Base-by-base conservation (phyloP, 805 yeast genomes). In the Wickerhamomyces subpelliculosus region DNA sequence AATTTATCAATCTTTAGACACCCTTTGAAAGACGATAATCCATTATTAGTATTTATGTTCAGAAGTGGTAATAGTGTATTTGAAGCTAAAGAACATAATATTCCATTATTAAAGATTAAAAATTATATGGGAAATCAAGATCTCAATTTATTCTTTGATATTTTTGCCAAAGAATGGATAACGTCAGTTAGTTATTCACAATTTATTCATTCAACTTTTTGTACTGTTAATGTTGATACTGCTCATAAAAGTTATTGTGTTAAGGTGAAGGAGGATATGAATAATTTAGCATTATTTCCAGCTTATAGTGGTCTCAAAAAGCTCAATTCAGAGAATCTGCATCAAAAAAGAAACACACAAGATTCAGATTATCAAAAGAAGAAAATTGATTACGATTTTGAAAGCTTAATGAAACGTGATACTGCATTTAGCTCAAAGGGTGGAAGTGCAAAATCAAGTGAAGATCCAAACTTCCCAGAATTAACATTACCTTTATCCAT, bases 151-250 rank as follows among this genome's bases (percentile, higher is more conserved):
- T 62, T 68, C 36, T 69, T 72, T 47, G 75, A 71, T 42, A 41
- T 46, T 1, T 58, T 72, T 47, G 70, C 74, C 0, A 46, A 49
- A 20, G 54, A 51, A 11, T 72, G 75, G 77, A 46, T 61, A 3
- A 48, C 52, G 18, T 54, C 52, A 8, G 41, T 61, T 11, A 52
- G 58, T 12, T 54, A 61, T 35, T 50, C 52, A 13, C 55, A 57
- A 22, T 52, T 73, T 25, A 43, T 70, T 3, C 62, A 63, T 33
- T 70, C 75, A 0, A 54, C 56, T 2, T 68, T 69, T 42, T 73
- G 78, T 42, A 64, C 71, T 4, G 52, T 66, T 4, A 58, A 60
- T 35, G 34, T 45, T 2, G 27, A 34, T 0, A 18, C 32, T 16
- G 23, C 41, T 1, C 38, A 42, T 5, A 49, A 55, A 13, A 59